Evolutionary conservation across 139 green algal genomes (phyloP).

Genomic region (Marvania coccoides): DNA sequence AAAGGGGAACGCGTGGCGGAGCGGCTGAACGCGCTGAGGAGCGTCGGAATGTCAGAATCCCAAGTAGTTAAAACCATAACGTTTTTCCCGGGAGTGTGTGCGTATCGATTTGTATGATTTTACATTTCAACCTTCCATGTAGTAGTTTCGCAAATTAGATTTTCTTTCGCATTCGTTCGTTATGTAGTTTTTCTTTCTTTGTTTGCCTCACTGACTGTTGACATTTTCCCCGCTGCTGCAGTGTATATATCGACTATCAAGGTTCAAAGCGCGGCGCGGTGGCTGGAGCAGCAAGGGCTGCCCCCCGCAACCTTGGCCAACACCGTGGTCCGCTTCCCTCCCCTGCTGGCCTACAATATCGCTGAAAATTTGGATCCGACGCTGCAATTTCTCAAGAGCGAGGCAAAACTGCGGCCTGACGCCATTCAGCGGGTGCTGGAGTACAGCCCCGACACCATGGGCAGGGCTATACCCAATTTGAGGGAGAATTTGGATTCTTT

Average conservation of each 20-base stretch:
- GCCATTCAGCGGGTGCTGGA: background rate
- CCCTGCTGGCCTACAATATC: background rate
- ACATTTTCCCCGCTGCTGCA: too few species aligned
- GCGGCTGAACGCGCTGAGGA: too few species aligned
- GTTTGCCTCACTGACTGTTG: too few species aligned
- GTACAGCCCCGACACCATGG: background rate
- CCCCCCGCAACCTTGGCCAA: background rate
- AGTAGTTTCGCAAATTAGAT: too few species aligned
- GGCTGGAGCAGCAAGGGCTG: background rate
- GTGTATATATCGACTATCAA: background rate
- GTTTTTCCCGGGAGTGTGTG: too few species aligned
- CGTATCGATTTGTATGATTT: too few species aligned
- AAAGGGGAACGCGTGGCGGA: too few species aligned
- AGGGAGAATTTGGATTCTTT: background rate
- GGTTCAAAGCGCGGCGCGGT: background rate
- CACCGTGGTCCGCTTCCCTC: background rate
- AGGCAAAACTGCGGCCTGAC: background rate
- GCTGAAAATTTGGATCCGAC: constrained; percentile 2
- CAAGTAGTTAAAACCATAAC: too few species aligned
- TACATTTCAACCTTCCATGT: too few species aligned
- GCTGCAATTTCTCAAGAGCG: background rate
- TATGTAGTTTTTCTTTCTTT: too few species aligned
- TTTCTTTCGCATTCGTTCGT: too few species aligned
- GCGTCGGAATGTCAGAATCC: too few species aligned
- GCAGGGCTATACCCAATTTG: background rate